These are phyloP conservation scores for Cetraspora pellucida DNA, from an alignment of 192 early-diverging fungal genomes.

Conservation along the genomic window DNA sequence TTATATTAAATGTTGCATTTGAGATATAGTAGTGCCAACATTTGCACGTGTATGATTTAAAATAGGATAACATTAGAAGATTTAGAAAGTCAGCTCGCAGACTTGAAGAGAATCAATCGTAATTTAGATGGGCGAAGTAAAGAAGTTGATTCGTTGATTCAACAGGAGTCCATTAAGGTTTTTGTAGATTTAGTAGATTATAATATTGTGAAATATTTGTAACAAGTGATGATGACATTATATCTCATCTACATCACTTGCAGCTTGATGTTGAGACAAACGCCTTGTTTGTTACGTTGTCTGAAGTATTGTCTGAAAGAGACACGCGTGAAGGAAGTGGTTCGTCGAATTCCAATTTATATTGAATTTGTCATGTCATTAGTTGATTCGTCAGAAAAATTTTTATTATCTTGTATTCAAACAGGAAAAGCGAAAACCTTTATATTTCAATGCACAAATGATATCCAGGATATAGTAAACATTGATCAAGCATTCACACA, in stretches of 20 bases:
- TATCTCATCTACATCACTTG: neutral
- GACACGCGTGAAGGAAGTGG: neutral
- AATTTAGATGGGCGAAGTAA: constrained; percentile 9
- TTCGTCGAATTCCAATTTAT: neutral
- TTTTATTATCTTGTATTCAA: neutral
- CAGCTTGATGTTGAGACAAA: neutral
- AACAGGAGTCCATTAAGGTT: constrained; percentile 29
- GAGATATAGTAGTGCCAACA: neutral
- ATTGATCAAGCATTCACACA: constrained; percentile 7
- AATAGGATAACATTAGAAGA: neutral
- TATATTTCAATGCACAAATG: constrained; percentile 27
- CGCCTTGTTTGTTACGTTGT: neutral
- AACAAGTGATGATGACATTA: neutral
- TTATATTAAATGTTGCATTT: neutral
- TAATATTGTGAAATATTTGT: neutral
- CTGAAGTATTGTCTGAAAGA: constrained; percentile 4
- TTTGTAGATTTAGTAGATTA: neutral
- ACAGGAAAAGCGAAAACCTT: constrained; percentile 11
- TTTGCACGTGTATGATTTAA: neutral
- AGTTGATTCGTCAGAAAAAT: neutral
- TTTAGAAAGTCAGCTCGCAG: neutral
- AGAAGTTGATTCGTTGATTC: neutral
- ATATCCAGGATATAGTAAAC: constrained; percentile 8
- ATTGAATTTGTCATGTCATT: neutral
- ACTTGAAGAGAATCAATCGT: constrained; percentile 11